phyloP scores from a whole-genome alignment of 306 rosid genomes.

The Boehmeria nivea region DNA sequence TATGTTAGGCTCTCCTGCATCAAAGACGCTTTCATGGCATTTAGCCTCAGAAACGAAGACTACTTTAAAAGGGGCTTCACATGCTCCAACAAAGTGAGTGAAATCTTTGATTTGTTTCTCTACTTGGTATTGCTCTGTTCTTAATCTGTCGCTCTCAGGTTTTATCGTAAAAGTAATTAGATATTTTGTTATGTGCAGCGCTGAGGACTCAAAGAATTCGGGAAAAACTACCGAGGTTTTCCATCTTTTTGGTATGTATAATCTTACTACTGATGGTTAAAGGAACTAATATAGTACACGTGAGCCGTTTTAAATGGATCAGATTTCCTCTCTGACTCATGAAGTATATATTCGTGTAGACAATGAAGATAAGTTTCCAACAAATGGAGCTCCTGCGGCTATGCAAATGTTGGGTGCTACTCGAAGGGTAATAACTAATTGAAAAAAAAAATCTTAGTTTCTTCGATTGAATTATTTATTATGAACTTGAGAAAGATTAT shows the following conservation, averaged over 20 bases:
- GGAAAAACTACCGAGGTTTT: conserved; percentile 56
- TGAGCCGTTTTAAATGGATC: not conserved
- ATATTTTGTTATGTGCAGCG: conserved; percentile 36
- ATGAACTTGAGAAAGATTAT: not conserved
- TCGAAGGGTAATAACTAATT: conserved; percentile 35
- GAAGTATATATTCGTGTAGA: conserved; percentile 42
- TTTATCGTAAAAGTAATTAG: not conserved
- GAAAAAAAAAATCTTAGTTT: not conserved
- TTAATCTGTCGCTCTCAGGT: not conserved
- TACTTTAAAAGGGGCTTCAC: conserved; percentile 50
- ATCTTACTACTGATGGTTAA: conserved; percentile 8
- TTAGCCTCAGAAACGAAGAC: conserved; percentile 86
- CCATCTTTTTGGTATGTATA: conserved; percentile 62
- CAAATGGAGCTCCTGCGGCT: conserved; percentile 51
- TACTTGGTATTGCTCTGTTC: not conserved
- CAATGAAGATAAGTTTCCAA: conserved; percentile 34
- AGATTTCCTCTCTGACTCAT: conserved; percentile 13
- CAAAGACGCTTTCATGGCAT: conserved; percentile 94
- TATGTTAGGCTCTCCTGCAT: conserved; percentile 44
- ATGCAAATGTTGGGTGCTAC: conserved; percentile 43
- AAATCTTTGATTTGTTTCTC: not conserved
- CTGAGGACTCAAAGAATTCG: conserved; percentile 37
- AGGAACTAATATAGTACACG: conserved; percentile 14
- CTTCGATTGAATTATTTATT: not conserved
- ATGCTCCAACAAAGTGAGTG: conserved; percentile 45